Conservation (phyloP, 352 stramenopile species). For the Pythium monospermum region DNA sequence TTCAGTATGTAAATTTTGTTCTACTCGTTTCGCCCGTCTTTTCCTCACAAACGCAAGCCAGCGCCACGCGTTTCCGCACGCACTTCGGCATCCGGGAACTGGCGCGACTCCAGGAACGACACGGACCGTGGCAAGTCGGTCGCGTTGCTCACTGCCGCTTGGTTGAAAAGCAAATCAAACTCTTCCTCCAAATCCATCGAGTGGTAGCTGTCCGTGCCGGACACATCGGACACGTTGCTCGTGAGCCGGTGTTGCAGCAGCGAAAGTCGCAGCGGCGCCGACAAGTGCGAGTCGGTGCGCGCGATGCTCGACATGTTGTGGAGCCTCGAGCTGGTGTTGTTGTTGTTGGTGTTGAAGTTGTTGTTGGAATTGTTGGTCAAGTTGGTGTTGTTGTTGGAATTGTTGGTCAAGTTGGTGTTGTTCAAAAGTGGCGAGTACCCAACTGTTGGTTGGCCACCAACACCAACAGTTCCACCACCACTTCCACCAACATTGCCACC, state of each 20-base stretch:
- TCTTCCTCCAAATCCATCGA: constrained; percentile 18
- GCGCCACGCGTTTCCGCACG: constrained; percentile 46
- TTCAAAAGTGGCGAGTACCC: constrained; percentile 29
- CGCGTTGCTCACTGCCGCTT: constrained; percentile 50
- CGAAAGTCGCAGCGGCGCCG: constrained; percentile 7
- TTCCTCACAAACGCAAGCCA: constrained; percentile 18
- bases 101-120: constrained; percentile 69
- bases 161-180: constrained; percentile 24
- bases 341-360: not conserved
- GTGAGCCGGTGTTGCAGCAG: constrained; percentile 5
- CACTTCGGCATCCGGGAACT: constrained; percentile 65
- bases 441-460: constrained; percentile 8
- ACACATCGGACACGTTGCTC: constrained; percentile 9
- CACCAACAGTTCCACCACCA: too few relatives aligned
- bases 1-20: too few relatives aligned
- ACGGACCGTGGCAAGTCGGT: constrained; percentile 50
- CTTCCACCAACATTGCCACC: too few relatives aligned
- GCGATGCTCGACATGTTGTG: constrained; percentile 19
- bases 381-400: not conserved
- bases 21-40: too few relatives aligned
- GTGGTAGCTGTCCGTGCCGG: constrained; percentile 13
- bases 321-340: constrained; percentile 8
- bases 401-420: constrained; percentile 54
- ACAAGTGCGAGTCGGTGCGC: constrained; percentile 8
- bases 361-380: too few relatives aligned